Evolutionary conservation across 768 basidiomycete species (phyloP), one percentile per base, ranked within the genome.

Genomic region (Lentinula guzmanii): DNA sequence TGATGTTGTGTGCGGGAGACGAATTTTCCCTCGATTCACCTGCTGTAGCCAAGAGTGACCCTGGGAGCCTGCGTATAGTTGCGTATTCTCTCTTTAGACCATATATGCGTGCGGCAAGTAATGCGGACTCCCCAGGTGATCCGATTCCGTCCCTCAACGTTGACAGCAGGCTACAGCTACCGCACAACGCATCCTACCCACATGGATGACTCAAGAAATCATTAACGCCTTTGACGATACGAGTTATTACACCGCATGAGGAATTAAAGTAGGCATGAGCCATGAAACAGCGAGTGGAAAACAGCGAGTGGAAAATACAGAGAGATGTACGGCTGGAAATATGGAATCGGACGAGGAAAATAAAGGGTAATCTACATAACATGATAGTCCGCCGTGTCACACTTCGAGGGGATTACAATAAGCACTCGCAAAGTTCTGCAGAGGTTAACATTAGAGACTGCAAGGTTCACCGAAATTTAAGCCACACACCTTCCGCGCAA

Each of bases 391-490:
- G 41, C 43, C 3, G 28, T 28, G 43, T 24, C 37, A 37, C 3
- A 31, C 55, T 42, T n/a, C 3, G 43, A 11, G 55, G 15, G 24
- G 34, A 21, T 74, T 66, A 85, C 77, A 89, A 85, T 57, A 91
- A 74, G 71, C 89, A 91, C 52, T 88, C 90, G 73, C 88, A 90
- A 18, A 90, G 69, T 76, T 91, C 90, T 90, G 71, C 54, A 21
- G 21, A 61, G 39, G 46, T 62, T 37, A 63, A 65, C 41, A 52
- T 62, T 46, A 15, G n/a, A 57, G 10, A 35, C 21, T 16, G 13
- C 1, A 5, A 15, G 43, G 43, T 45, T n/a, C 39, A 6, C 31
- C 24, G 58, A 2, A 56, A 63, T 42, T 15, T 4, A 2, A 63
- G 64, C 60, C 41, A 72, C 84, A 62, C 64, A 87, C 86, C 86